A percentile compares a stretch with the other conserved stretches of the same genome.
Evolutionary conservation across 352 stramenopile genomes (phyloP).

Genomic region (Achlya hypogyna): DNA sequence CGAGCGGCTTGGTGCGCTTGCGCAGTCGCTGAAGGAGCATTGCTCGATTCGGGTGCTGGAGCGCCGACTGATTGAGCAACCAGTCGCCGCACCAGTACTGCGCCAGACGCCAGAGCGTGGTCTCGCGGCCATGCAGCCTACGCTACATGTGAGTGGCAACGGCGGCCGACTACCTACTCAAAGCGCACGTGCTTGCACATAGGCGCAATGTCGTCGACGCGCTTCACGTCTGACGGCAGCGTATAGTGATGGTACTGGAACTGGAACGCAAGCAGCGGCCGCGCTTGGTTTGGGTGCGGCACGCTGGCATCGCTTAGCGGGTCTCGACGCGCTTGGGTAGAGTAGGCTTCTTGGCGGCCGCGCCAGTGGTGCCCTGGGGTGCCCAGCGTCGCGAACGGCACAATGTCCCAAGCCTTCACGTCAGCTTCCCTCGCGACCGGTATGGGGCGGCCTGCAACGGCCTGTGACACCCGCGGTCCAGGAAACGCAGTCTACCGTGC

Average conservation of each 20-base stretch:
- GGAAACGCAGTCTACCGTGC: background rate
- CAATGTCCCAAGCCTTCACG: conserved; percentile 6
- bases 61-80: background rate
- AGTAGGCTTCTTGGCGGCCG: background rate
- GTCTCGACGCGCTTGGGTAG: background rate
- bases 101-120: background rate
- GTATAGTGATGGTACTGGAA: conserved; percentile 4
- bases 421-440: background rate
- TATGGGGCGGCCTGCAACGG: background rate
- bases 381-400: conserved; percentile 1
- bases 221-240: background rate
- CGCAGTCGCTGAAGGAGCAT: background rate
- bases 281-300: conserved; percentile 3
- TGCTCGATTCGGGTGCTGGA: background rate
- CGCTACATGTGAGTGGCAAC: background rate
- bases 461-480: no score
- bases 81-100: conserved; percentile 15
- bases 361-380: background rate
- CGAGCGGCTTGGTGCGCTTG: background rate
- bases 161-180: background rate
- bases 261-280: background rate
- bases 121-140: background rate
- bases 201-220: background rate
- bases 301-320: background rate
- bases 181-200: conserved; percentile 4